phyloP scores from a whole-genome alignment of 2,329 filamentous ascomycete genomes.

The Fusarium mexicanum region DNA sequence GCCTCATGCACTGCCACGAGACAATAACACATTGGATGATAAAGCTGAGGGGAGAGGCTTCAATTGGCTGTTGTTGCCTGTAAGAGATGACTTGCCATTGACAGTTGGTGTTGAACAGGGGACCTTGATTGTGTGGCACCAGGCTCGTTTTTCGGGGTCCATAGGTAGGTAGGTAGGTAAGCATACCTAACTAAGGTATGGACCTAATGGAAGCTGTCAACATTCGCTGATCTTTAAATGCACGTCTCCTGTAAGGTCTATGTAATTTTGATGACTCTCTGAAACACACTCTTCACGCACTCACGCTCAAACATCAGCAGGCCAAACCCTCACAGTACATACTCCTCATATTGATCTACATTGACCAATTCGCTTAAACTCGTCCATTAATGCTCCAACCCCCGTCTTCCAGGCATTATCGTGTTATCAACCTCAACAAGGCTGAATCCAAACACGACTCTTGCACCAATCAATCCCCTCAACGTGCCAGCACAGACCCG shows the following conservation, averaged over 20 bases:
- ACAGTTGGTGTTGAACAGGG: conserved; percentile 13
- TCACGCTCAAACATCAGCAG: not conserved
- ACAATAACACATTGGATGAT: conserved; percentile 42
- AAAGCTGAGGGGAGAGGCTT: not conserved
- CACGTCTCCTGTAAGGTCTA: not conserved
- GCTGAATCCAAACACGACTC: conserved; percentile 36
- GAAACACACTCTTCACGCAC: not conserved
- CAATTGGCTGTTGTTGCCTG: conserved; percentile 32
- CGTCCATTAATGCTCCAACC: not conserved
- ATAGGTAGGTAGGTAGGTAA: not conserved
- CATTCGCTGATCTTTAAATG: not conserved
- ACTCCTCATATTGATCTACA: not conserved
- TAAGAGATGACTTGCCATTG: conserved; percentile 2
- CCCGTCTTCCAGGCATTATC: conserved; percentile 3
- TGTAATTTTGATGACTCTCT: not conserved
- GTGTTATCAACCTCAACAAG: conserved; percentile 31
- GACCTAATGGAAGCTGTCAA: not conserved
- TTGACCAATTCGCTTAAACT: conserved; percentile 1
- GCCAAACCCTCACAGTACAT: not conserved
- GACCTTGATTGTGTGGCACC: conserved; percentile 8
- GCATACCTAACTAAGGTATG: not conserved
- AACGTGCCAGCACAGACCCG: conserved; percentile 16
- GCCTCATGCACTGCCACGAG: conserved; percentile 47
- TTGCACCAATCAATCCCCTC: conserved; percentile 24
- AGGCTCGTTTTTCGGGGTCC: conserved; percentile 2